phyloP scores from a whole-genome alignment of 495 filamentous ascomycete species.

The Tuber calosporum region DNA sequence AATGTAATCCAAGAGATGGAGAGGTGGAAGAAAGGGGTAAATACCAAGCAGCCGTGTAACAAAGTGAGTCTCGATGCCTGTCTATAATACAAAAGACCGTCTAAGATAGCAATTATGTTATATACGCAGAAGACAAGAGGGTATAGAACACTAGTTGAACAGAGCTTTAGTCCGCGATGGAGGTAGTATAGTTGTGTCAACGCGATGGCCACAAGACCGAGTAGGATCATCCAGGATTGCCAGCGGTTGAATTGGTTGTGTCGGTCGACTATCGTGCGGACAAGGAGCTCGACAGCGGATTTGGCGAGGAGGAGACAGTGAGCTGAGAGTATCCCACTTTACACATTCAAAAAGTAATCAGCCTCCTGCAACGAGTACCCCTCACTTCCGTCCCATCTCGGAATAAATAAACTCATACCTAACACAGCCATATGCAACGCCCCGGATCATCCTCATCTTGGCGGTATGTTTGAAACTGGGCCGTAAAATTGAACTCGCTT shows the following conservation, averaged over 20 bases:
- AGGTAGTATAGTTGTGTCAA: slow-evolving; percentile 92
- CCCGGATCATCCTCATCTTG: slow-evolving; percentile 55
- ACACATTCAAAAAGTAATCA: not conserved
- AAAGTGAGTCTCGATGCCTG: slow-evolving; percentile 71
- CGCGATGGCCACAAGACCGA: slow-evolving; percentile 73
- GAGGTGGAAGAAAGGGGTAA: not conserved
- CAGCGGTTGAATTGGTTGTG: slow-evolving; percentile 93
- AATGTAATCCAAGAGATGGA: not conserved
- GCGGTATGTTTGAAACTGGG: slow-evolving; percentile 27
- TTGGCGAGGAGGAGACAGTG: slow-evolving; percentile 91
- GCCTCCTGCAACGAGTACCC: not conserved
- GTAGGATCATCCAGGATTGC: slow-evolving; percentile 91
- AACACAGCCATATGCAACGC: slow-evolving; percentile 79
- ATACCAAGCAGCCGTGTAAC: slow-evolving; percentile 63
- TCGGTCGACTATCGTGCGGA: slow-evolving; percentile 79
- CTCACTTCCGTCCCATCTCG: slow-evolving; percentile 8
- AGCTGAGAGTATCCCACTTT: slow-evolving; percentile 82
- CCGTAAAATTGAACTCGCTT: slow-evolving; percentile 38
- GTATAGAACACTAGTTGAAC: slow-evolving; percentile 93
- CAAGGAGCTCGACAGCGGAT: slow-evolving; percentile 91
- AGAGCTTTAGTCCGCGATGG: slow-evolving; percentile 84
- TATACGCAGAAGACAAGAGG: slow-evolving; percentile 98
- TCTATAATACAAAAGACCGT: slow-evolving; percentile 93
- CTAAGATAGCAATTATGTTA: slow-evolving; percentile 97
- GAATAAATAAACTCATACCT: slow-evolving; percentile 41